Base-by-base conservation (phyloP, 2,329 filamentous ascomycete genomes). In the Aspergillus aculeatus region DNA sequence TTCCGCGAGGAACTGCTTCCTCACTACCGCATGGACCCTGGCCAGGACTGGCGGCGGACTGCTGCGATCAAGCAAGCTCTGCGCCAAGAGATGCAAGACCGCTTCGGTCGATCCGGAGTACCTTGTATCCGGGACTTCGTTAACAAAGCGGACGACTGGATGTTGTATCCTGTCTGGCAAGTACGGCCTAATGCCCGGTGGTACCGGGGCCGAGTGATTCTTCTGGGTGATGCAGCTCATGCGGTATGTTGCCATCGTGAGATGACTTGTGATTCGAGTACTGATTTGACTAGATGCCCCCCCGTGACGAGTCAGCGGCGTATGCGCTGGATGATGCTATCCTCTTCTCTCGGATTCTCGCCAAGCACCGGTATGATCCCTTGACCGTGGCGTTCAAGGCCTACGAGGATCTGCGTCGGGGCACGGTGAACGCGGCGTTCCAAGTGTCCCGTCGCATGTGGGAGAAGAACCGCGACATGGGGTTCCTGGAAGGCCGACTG, bases 141-240 rank as follows among this genome's bases (percentile, higher is more conserved):
- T 7, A 62, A 69, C 4, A 72, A 68, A 23, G 66, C 69, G 21
- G 67, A 69, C 4, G 74, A 76, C 19, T 78, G 78, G 74, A 74
- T 73, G 62, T 63, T 81, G n/a, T 81, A 79, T 60, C 79, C 79
- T 0, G 77, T 81, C 1, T 79, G 78, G 59, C 71, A 75, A 47
- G 69, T 81, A 2, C 71, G 66, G 2, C 71, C 73, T 0, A 70
- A 72, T 9, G 76, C 75, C 5, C 70, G 66, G 23, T 81, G 78
- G 78, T 71, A 63, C 47, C 73, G 71, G 5, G 72, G 75, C n/a
- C 70, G 76, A 4, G 73, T 74, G 3, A 69, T 81, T 23, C 62
- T 81, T 5, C 63, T 81, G 4, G 79, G 79, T 4, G 80, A 82
- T 69, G 78, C 79, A 26, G 80, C 78, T 4, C 79, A 81, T 62